These are phyloP conservation scores for Hyphodiscus sp. DNA, from an alignment of 2,329 filamentous ascomycete species.

Conservation along the genomic window DNA sequence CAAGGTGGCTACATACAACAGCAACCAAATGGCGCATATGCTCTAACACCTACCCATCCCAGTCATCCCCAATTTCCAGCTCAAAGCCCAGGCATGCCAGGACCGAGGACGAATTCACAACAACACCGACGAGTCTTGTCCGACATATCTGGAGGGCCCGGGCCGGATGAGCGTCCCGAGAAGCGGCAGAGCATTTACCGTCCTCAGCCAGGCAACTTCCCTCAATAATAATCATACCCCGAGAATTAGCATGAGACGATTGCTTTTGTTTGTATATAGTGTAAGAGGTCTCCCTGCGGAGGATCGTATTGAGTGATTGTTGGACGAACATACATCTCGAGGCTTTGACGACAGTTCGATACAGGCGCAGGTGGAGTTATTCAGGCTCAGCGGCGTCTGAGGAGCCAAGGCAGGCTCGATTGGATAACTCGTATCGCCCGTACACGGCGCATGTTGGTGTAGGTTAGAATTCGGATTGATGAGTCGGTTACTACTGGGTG, in stretches of 20 bases:
- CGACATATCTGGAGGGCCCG: constrained; percentile 24
- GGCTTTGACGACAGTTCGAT: not conserved
- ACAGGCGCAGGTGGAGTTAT: constrained; percentile 11
- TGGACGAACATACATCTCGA: not conserved
- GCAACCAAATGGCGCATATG: constrained; percentile 19
- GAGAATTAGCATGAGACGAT: not conserved
- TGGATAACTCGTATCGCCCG: not conserved
- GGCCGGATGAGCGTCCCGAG: constrained; percentile 23
- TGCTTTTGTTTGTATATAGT: constrained; percentile 9
- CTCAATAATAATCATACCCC: constrained; percentile 13
- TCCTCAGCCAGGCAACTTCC: constrained; percentile 17
- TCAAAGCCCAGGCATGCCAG: constrained; percentile 15
- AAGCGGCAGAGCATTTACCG: constrained; percentile 30
- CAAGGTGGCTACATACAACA: constrained; percentile 23
- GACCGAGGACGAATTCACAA: constrained; percentile 10
- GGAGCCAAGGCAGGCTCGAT: constrained; percentile 1
- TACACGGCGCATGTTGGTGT: constrained; percentile 4
- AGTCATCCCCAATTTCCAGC: constrained; percentile 19
- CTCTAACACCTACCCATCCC: constrained; percentile 25
- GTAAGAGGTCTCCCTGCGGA: constrained; percentile 1
- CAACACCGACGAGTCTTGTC: constrained; percentile 26
- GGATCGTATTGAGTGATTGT: not conserved
- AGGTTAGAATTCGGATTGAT: constrained; percentile 3
- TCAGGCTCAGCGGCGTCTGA: constrained; percentile 15
- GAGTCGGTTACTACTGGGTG: not conserved